Percentiles rank a stretch among this genome's conserved stretches.
phyloP scores from a whole-genome alignment of 164 flowering plant genomes.

The Echeveria elegans region DNA sequence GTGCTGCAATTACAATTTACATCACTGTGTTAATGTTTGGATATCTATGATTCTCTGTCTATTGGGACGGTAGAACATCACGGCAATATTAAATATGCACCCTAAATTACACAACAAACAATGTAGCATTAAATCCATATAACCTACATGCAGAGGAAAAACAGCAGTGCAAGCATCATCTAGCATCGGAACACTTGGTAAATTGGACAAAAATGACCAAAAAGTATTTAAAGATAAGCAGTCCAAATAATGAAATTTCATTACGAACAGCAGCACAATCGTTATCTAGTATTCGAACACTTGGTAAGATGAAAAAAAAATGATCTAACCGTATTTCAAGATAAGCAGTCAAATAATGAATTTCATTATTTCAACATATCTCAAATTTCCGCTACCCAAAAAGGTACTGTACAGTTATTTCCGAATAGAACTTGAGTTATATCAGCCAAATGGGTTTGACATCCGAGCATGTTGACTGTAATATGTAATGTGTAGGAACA shows the following conservation, averaged over 20 bases:
- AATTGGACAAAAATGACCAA: background rate
- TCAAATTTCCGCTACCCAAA: background rate
- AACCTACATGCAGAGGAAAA: background rate
- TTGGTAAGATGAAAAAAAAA: background rate
- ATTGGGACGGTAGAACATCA: background rate
- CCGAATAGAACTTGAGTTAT: background rate
- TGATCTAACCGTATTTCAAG: background rate
- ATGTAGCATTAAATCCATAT: background rate
- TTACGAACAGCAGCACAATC: background rate
- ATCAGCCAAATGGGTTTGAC: background rate
- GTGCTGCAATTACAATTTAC: constrained; percentile 50
- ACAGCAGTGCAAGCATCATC: background rate
- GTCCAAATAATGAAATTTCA: too few relatives aligned
- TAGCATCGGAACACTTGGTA: background rate
- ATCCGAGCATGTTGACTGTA: background rate
- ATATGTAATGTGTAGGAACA: background rate
- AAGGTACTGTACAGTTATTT: background rate
- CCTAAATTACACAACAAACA: background rate
- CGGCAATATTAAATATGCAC: background rate
- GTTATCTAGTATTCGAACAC: background rate
- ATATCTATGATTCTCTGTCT: too few relatives aligned
- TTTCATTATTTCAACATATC: too few relatives aligned
- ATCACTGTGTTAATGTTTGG: background rate
- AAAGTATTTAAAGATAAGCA: background rate
- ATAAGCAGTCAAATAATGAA: background rate